Conservation (phyloP, 805 yeast species). For the Monosporozyma servazzii region DNA sequence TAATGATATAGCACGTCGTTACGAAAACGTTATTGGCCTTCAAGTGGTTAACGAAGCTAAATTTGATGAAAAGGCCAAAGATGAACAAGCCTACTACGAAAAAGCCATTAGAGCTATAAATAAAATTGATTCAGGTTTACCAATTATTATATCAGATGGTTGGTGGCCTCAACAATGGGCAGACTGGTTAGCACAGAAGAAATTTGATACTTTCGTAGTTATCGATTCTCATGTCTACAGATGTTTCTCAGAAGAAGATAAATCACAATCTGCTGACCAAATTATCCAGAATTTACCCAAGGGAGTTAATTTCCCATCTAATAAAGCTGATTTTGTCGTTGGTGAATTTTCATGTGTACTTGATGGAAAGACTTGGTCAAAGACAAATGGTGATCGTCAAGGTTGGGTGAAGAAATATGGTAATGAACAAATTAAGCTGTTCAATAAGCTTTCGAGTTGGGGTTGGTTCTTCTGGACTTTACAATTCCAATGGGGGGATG, state of each 20-base stretch:
- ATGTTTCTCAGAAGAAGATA: conserved; percentile 73
- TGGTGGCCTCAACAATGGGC: conserved; percentile 86
- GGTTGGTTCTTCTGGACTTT: conserved; percentile 90
- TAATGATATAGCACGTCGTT: conserved; percentile 38
- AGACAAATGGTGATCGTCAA: conserved; percentile 29
- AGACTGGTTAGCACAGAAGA: conserved; percentile 42
- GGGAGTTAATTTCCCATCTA: conserved; percentile 38
- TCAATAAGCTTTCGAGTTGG: conserved; percentile 45
- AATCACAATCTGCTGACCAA: conserved; percentile 50
- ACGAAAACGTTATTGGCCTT: conserved; percentile 69
- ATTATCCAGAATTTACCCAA: conserved; percentile 49
- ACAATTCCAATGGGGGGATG: conserved; percentile 79
- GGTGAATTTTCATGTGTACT: conserved; percentile 91
- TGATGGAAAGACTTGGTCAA: conserved; percentile 67
- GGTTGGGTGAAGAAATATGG: conserved; percentile 57
- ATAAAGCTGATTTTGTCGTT: conserved; percentile 58
- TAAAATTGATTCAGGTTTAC: conserved; percentile 44
- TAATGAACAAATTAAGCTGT: conserved; percentile 38
- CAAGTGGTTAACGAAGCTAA: conserved; percentile 83
- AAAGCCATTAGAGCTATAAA: conserved; percentile 57
- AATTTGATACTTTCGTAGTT: conserved; percentile 47
- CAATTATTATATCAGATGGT: conserved; percentile 81
- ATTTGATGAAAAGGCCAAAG: conserved; percentile 44
- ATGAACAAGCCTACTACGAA: conserved; percentile 52
- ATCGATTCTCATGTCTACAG: conserved; percentile 82